A percentile compares a stretch with the other conserved stretches of the same genome.
Conservation (phyloP, 352 stramenopile genomes). For the Thraustochytrium sp. region DNA sequence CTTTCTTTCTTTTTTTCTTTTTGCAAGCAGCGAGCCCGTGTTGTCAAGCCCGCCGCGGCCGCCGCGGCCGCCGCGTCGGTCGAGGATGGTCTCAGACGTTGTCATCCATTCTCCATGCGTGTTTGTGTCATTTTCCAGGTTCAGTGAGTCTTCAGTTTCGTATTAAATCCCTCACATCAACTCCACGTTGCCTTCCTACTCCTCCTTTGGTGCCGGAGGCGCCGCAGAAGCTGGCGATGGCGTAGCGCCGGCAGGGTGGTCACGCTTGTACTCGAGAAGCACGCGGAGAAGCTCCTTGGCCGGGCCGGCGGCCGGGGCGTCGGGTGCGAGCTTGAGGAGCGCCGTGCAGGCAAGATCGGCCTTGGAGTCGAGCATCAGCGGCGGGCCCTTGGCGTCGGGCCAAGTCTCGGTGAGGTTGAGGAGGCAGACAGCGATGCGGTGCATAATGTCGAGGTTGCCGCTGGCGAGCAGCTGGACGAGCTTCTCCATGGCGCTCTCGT, state of each 20-base stretch:
- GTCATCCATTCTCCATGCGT: no score
- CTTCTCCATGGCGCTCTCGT: not conserved
- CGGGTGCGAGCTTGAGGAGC: not conserved
- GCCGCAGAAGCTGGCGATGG: no score
- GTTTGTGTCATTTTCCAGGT: no score
- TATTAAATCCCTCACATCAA: no score
- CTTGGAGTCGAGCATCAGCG: not conserved
- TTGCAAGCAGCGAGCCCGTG: not conserved
- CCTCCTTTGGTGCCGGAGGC: no score
- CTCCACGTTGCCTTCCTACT: no score
- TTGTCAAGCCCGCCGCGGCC: no score
- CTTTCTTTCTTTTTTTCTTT: not conserved
- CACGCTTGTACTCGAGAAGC: constrained; percentile 1
- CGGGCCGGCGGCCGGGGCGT: not conserved
- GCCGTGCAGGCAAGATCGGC: not conserved
- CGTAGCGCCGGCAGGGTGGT: no score
- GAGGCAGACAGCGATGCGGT: constrained; percentile 37
- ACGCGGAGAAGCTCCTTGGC: not conserved
- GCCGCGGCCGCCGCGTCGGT: no score
- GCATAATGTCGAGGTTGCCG: constrained; percentile 41
- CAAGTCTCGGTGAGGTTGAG: constrained; percentile 23
- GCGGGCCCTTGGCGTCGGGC: not conserved
- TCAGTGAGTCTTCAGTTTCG: no score
- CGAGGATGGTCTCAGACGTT: no score
- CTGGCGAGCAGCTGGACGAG: constrained; percentile 6